Evolutionary conservation across 2,329 filamentous ascomycete genomes (phyloP).

Genomic region (Dothidotthia symphoricarpi): DNA sequence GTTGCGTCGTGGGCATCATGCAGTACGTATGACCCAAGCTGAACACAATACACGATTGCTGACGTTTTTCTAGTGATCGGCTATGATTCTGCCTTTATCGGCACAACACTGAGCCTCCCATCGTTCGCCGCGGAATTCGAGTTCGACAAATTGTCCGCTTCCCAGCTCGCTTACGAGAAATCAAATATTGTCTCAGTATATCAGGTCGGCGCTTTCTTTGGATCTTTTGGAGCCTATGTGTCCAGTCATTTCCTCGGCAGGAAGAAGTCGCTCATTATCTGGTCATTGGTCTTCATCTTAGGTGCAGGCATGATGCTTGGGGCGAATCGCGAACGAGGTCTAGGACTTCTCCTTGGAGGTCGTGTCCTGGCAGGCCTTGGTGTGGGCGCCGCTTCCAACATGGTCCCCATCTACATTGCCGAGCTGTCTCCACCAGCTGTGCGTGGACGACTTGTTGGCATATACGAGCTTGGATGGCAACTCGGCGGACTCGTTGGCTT

Average conservation of each 20-base stretch:
- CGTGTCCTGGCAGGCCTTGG: conserved; percentile 58
- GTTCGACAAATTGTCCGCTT: conserved; percentile 51
- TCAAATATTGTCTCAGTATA: conserved; percentile 78
- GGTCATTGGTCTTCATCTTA: conserved; percentile 62
- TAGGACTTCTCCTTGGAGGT: conserved; percentile 58
- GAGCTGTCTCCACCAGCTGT: conserved; percentile 58
- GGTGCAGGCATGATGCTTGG: conserved; percentile 71
- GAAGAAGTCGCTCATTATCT: conserved; percentile 61
- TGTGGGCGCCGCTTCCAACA: conserved; percentile 56
- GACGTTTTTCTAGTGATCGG: conserved; percentile 45
- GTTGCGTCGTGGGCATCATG: conserved; percentile 57
- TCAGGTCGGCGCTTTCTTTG: conserved; percentile 80
- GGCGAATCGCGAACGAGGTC: conserved; percentile 31
- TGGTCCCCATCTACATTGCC: conserved; percentile 59
- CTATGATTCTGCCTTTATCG: conserved; percentile 75
- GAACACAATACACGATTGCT: too few species aligned
- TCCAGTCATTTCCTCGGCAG: conserved; percentile 67
- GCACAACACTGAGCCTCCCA: conserved; percentile 65
- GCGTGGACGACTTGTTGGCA: conserved; percentile 58
- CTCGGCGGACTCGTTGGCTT: conserved; percentile 31
- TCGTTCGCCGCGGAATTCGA: conserved; percentile 69
- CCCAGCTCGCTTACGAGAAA: conserved; percentile 57
- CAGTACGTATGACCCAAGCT: conserved; percentile 40
- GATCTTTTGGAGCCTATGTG: conserved; percentile 57
- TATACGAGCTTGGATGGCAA: conserved; percentile 52